Conservation (phyloP, 345 rosid species). For the Bretschneidera sinensis region DNA sequence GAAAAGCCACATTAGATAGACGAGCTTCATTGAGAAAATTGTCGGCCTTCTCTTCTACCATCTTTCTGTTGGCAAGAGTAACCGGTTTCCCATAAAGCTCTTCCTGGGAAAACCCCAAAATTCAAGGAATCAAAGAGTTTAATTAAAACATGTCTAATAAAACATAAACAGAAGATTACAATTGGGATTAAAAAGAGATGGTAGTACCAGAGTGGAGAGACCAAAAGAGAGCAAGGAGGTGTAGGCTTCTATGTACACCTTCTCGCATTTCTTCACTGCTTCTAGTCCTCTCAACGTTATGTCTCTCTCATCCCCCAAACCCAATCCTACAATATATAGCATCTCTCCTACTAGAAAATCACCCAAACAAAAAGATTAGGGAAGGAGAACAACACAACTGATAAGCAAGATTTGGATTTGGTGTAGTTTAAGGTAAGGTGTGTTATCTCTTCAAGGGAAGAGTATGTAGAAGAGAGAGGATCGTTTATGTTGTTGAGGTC, state of each 20-base stretch:
- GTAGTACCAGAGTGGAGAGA: constrained; percentile 63
- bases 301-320: constrained; percentile 83
- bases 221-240: constrained; percentile 93
- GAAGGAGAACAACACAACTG: no score
- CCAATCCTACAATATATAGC: constrained; percentile 79
- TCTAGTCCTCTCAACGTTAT: constrained; percentile 79
- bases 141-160: neutral
- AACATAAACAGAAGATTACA: neutral
- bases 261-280: constrained; percentile 67
- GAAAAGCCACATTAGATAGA: constrained; percentile 59
- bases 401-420: no score
- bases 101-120: constrained; percentile 35
- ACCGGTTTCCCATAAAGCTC: constrained; percentile 62
- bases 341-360: constrained; percentile 38
- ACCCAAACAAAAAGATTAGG: no score
- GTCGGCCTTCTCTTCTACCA: constrained; percentile 89
- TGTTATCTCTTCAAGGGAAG: no score
- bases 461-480: no score
- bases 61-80: constrained; percentile 78
- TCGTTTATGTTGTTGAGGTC: no score
- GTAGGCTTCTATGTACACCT: constrained; percentile 86
- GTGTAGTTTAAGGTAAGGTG: no score
- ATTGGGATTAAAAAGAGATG: constrained; percentile 39
- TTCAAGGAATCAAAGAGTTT: neutral
- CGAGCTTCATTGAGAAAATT: constrained; percentile 47